phyloP scores from a whole-genome alignment of 148 eudicot genomes.

The Spergularia marina region DNA sequence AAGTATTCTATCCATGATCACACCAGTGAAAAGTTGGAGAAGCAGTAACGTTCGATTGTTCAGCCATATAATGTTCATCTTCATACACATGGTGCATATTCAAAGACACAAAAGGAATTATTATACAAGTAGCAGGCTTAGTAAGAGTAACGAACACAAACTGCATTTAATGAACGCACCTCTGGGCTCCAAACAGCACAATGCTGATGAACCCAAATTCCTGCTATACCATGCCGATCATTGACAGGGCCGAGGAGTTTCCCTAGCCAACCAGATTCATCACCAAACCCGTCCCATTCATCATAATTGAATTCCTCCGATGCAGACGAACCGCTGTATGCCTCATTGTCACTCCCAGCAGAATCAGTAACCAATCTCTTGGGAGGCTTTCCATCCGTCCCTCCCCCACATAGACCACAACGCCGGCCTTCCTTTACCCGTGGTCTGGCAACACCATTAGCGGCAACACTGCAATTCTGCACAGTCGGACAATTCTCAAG shows the following conservation, averaged over 20 bases:
- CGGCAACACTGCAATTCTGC: slow-evolving; percentile 23
- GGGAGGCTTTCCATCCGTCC: slow-evolving; percentile 89
- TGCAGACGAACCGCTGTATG: slow-evolving; percentile 79
- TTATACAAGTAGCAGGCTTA: slow-evolving; percentile 10
- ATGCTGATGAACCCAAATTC: slow-evolving; percentile 96
- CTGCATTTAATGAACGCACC: slow-evolving; percentile 41
- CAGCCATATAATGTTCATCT: background rate
- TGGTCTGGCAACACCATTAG: slow-evolving; percentile 30
- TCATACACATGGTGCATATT: background rate
- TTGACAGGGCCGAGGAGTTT: slow-evolving; percentile 86
- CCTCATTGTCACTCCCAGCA: slow-evolving; percentile 78
- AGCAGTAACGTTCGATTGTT: background rate
- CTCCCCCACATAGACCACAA: slow-evolving; percentile 90
- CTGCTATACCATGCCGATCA: slow-evolving; percentile 90
- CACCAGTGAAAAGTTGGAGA: background rate
- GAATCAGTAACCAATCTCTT: slow-evolving; percentile 62
- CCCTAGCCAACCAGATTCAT: slow-evolving; percentile 95
- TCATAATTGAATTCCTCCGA: slow-evolving; percentile 82
- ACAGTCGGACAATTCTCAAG: slow-evolving; percentile 30
- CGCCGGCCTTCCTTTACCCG: slow-evolving; percentile 72
- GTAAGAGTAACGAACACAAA: slow-evolving; percentile 10
- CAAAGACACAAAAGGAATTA: background rate
- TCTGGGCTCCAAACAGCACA: slow-evolving; percentile 99
- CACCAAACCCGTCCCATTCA: slow-evolving; percentile 89
- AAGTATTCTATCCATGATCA: background rate